Base-by-base conservation (phyloP, 257 asterid species). In the Vinca minor region DNA sequence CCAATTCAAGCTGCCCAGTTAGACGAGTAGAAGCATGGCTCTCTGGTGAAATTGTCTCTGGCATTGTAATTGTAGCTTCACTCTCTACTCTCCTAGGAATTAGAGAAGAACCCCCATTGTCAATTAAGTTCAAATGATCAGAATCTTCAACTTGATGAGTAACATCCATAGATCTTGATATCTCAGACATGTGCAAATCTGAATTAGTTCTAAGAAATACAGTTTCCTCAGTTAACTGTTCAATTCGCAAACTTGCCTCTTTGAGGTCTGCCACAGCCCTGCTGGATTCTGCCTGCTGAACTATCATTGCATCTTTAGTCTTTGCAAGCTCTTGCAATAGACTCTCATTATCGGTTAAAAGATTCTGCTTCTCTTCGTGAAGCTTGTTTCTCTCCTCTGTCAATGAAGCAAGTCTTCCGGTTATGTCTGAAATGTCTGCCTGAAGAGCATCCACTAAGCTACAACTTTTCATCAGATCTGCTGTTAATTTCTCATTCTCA, bases 191-290 rank as follows among this genome's bases (percentile, higher is more conserved):
- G 73, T 77, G 78, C 63, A 77, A 64, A 70, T 79, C 87, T 58
- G 82, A 73, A 71, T 77, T 84, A 69, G 78, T 80, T 64, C 64
- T 81, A 53, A 88, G 78, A 53, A 70, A 62, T 53, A 79, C 73
- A 69, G 82, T 88, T 73, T 86, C 91, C 75, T 79, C 81, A 15
- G 70, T 73, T 57, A 84, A 83, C 65, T 80, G 79, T 67, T 78
- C 82, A 62, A 78, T 61, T 69, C 45, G 78, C 74, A 54, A 53
- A 58, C 73, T 71, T 65, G 89, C 91, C 73, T 78, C 82, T 76
- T 81, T 77, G 68, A 83, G 73, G 65, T 82, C 85, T 71, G 72
- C 72, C 78, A 73, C 68, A 59, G 69, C 79, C 83, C 77, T 84
- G 55, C 50, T 44, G 70, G 76, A 74, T 71, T 87, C 86, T 64